These are phyloP conservation scores for Xerocomus amazonicus DNA, from an alignment of 1,284 basidiomycete genomes.

Conservation along the genomic window DNA sequence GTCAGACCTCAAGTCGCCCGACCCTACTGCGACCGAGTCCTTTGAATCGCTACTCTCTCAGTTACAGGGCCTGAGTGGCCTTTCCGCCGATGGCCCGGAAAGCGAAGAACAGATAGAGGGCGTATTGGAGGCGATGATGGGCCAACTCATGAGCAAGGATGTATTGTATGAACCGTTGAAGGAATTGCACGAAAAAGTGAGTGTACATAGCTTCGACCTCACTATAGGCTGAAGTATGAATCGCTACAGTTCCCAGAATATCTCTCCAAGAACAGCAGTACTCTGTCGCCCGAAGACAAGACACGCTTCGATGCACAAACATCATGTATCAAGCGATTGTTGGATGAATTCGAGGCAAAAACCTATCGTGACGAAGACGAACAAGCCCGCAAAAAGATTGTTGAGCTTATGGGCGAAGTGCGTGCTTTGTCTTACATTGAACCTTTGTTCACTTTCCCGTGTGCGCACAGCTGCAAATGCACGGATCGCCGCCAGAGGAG, in stretches of 20 bases:
- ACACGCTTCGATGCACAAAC: slow-evolving; percentile 71
- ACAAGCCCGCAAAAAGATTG: slow-evolving; percentile 51
- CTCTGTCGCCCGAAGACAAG: slow-evolving; percentile 59
- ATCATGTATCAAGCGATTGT: slow-evolving; percentile 59
- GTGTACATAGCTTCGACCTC: background rate
- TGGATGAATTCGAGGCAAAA: slow-evolving; percentile 72
- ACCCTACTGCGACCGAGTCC: slow-evolving; percentile 29
- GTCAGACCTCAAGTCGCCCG: slow-evolving; percentile 41
- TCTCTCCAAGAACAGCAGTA: slow-evolving; percentile 51
- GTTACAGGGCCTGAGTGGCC: slow-evolving; percentile 34
- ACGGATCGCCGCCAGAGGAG: slow-evolving; percentile 85
- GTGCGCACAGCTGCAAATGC: slow-evolving; percentile 67
- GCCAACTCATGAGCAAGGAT: slow-evolving; percentile 91
- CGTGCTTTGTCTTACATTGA: slow-evolving; percentile 13
- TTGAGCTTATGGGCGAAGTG: slow-evolving; percentile 78
- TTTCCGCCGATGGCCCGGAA: slow-evolving; percentile 34
- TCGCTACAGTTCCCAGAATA: slow-evolving; percentile 65
- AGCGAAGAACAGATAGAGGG: slow-evolving; percentile 32
- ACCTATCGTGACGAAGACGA: slow-evolving; percentile 62
- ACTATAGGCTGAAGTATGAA: background rate
- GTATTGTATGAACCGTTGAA: slow-evolving; percentile 93
- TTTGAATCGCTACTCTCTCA: slow-evolving; percentile 51
- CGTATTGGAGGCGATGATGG: slow-evolving; percentile 81
- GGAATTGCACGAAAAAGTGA: slow-evolving; percentile 81
- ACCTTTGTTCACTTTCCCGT: slow-evolving; percentile 1